Percentiles rank a stretch among this genome's conserved stretches.
These are phyloP conservation scores for Curvularia sp. DNA, from an alignment of 2,329 filamentous ascomycete genomes.

Conservation along the genomic window DNA sequence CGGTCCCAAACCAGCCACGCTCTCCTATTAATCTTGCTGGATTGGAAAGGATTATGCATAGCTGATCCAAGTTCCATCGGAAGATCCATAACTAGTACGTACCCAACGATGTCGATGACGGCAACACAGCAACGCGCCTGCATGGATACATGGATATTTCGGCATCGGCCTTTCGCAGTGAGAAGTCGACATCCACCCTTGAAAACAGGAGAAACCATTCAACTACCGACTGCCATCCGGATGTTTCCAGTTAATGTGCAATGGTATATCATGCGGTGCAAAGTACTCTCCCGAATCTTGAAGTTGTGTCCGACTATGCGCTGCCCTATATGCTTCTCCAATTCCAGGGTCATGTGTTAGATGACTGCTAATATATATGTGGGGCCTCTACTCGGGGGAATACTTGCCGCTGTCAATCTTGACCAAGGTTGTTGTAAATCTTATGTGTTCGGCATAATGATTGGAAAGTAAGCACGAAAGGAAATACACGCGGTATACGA, in stretches of 20 bases:
- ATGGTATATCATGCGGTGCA: not conserved
- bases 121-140: not conserved
- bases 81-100: no score
- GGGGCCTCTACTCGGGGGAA: conserved; percentile 24
- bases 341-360: conserved; percentile 29
- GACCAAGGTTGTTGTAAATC: conserved; percentile 21
- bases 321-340: conserved; percentile 20
- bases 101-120: not conserved
- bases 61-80: no score
- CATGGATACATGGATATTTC: not conserved
- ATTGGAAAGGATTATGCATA: not conserved
- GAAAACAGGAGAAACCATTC: conserved; percentile 1
- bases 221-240: conserved; percentile 8
- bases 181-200: not conserved
- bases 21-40: not conserved
- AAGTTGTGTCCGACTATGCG: conserved; percentile 9
- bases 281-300: not conserved
- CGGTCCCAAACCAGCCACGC: not conserved
- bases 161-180: not conserved
- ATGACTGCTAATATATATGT: conserved; percentile 30
- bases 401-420: conserved; percentile 31
- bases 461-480: conserved; percentile 20
- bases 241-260: conserved; percentile 8
- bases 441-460: conserved; percentile 23
- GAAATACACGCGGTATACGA: conserved; percentile 10